These are phyloP conservation scores for Malbranchea zuffiana DNA, from an alignment of 2,329 filamentous ascomycete genomes.

Conservation along the genomic window DNA sequence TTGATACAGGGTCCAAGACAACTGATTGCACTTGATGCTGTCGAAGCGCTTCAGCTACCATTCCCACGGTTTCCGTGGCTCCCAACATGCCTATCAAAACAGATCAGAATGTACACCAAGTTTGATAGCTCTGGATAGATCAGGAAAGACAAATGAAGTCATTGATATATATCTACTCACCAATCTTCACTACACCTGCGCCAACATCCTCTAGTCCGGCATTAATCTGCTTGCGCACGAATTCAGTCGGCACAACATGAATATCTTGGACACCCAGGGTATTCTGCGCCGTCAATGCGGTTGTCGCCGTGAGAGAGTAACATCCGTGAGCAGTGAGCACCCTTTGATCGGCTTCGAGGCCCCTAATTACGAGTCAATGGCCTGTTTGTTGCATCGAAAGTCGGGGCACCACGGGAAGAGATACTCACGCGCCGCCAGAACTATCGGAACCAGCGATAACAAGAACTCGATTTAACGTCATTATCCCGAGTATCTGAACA, in stretches of 20 bases:
- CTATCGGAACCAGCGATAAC: slow-evolving; percentile 83
- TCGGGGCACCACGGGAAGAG: neutral
- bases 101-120: slow-evolving; percentile 1
- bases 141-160: slow-evolving; percentile 1
- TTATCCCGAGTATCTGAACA: no score
- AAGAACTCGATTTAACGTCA: slow-evolving; percentile 50
- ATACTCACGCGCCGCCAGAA: slow-evolving; percentile 72
- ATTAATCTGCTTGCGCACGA: slow-evolving; percentile 76
- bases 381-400: slow-evolving; percentile 7
- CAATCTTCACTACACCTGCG: slow-evolving; percentile 83
- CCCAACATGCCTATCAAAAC: slow-evolving; percentile 62
- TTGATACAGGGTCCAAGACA: slow-evolving; percentile 63
- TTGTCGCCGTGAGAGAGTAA: slow-evolving; percentile 94
- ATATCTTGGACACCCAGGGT: slow-evolving; percentile 74
- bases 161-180: slow-evolving; percentile 38
- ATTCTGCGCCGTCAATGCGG: slow-evolving; percentile 92
- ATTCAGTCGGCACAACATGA: slow-evolving; percentile 64
- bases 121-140: slow-evolving; percentile 6
- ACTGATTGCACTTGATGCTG: slow-evolving; percentile 47
- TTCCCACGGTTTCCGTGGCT: slow-evolving; percentile 56
- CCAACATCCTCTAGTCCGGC: slow-evolving; percentile 74
- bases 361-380: slow-evolving; percentile 42
- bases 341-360: slow-evolving; percentile 91
- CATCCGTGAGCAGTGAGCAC: slow-evolving; percentile 83
- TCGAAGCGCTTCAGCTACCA: slow-evolving; percentile 54